These are phyloP conservation scores for Syzygium grande DNA, from an alignment of 345 rosid species.

Conservation along the genomic window DNA sequence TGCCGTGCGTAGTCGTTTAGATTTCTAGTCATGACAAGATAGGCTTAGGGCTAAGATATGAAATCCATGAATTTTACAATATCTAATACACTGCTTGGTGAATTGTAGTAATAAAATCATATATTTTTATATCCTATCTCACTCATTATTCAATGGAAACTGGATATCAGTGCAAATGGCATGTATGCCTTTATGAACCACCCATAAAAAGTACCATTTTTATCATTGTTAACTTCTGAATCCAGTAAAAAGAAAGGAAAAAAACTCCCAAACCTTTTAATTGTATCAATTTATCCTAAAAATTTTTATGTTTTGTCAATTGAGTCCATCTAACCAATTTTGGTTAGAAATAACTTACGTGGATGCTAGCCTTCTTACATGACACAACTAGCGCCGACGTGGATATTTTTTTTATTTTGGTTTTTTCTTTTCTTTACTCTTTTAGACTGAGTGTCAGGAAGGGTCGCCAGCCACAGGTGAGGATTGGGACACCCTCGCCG, in stretches of 20 bases:
- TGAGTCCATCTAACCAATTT: no score
- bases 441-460: no score
- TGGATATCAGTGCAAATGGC: neutral
- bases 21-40: neutral
- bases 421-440: no score
- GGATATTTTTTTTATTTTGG: no score
- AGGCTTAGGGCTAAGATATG: neutral
- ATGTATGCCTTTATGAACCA: neutral
- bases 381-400: no score
- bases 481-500: no score
- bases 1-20: neutral
- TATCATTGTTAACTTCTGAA: neutral
- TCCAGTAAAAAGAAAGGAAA: neutral
- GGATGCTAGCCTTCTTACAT: no score
- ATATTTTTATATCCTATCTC: neutral
- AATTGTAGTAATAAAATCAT: neutral
- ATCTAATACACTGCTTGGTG: fast-evolving
- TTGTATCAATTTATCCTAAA: no score
- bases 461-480: no score
- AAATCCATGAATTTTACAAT: neutral
- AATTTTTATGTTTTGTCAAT: no score
- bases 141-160: no score
- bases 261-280: neutral
- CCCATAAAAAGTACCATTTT: neutral
- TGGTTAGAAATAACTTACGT: no score